Evolutionary conservation across 2,329 filamentous ascomycete species (phyloP).

Genomic region (Endocalyx cinctus): DNA sequence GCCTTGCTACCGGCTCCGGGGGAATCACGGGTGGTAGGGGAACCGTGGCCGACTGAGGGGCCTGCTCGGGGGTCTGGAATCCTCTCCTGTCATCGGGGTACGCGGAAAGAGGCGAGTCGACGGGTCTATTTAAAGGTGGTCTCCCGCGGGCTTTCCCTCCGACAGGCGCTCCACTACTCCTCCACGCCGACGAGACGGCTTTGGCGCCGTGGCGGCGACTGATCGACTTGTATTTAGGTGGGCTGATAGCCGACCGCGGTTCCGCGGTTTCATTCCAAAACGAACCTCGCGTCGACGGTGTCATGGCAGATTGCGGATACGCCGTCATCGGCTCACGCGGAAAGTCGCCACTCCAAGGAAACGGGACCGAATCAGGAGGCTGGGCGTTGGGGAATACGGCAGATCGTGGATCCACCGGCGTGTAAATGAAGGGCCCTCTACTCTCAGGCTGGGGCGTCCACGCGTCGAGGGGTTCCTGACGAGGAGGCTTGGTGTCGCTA

Average conservation of each 20-base stretch:
- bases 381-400: slow-evolving; percentile 27
- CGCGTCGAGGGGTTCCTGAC: slow-evolving; percentile 49
- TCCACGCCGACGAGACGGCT: slow-evolving; percentile 89
- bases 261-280: slow-evolving; percentile 57
- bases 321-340: slow-evolving; percentile 59
- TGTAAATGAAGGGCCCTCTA: slow-evolving; percentile 32
- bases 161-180: slow-evolving; percentile 56
- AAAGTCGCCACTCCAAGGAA: slow-evolving; percentile 47
- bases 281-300: slow-evolving; percentile 51
- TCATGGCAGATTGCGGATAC: slow-evolving; percentile 75
- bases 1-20: slow-evolving; percentile 20
- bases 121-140: slow-evolving; percentile 63
- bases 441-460: slow-evolving; percentile 44
- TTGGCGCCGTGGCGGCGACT: slow-evolving; percentile 70
- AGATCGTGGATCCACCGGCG: slow-evolving; percentile 33
- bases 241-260: slow-evolving; percentile 70
- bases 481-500: slow-evolving; percentile 32
- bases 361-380: slow-evolving; percentile 27
- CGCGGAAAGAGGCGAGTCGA: slow-evolving; percentile 65
- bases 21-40: slow-evolving; percentile 21
- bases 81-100: slow-evolving; percentile 57
- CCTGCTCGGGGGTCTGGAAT: slow-evolving; percentile 30
- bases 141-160: slow-evolving; percentile 72
- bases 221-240: slow-evolving; percentile 49
- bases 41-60: slow-evolving; percentile 16